These are phyloP conservation scores for Nemania sp. DNA, from an alignment of 2,329 filamentous ascomycete species.

Conservation along the genomic window DNA sequence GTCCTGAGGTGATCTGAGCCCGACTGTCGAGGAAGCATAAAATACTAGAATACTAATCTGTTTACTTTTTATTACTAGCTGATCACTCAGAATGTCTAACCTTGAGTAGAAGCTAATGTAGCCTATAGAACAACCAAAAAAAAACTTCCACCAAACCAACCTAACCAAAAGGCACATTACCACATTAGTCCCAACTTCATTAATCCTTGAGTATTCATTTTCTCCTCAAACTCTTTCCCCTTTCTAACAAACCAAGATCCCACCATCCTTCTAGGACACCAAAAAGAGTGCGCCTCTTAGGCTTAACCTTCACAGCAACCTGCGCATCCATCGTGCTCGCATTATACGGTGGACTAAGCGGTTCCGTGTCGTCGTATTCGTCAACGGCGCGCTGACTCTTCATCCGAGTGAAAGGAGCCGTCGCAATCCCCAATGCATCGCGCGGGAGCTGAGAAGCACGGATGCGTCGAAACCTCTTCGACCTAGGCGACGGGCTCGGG, in stretches of 20 bases:
- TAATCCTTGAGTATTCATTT: conserved; percentile 25
- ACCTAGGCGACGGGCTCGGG: conserved; percentile 43
- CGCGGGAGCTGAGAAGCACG: conserved; percentile 44
- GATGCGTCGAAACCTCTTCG: conserved; percentile 39
- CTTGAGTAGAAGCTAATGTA: conserved; percentile 1
- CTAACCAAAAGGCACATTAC: conserved; percentile 26
- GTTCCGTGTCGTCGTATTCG: conserved; percentile 44
- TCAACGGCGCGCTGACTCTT: conserved; percentile 40
- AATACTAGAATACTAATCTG: neutral
- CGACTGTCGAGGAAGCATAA: neutral
- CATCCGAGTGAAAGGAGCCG: conserved; percentile 39
- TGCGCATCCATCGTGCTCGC: conserved; percentile 30
- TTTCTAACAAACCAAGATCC: conserved; percentile 62
- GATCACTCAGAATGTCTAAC: conserved; percentile 26
- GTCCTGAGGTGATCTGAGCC: neutral
- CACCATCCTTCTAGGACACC: conserved; percentile 66
- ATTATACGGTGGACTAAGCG: conserved; percentile 42
- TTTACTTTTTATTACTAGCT: conserved; percentile 22
- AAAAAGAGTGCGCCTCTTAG: conserved; percentile 61
- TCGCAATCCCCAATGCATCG: conserved; percentile 50
- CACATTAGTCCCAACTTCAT: conserved; percentile 32
- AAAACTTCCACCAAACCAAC: conserved; percentile 8
- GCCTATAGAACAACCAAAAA: conserved; percentile 3
- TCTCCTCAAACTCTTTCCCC: conserved; percentile 54
- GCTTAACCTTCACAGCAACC: conserved; percentile 43